Evolutionary conservation across 108 stramenopile species (phyloP), one percentile per base, ranked within the genome.

Genomic region (Aurantiochytrium sp.): DNA sequence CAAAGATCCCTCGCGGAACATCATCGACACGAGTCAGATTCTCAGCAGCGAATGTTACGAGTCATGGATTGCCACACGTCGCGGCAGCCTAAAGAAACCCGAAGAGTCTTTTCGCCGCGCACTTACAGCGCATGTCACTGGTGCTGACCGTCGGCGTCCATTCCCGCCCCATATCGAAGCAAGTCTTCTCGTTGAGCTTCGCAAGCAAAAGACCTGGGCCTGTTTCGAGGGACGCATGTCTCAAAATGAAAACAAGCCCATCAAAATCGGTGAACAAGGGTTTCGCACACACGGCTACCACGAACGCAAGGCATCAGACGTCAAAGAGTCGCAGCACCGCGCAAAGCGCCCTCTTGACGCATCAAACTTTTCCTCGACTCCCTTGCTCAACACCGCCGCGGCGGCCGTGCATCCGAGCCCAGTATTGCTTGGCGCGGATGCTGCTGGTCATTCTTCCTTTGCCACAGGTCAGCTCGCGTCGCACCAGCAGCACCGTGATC

Each of bases 21-120:
- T 83, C 25, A 53, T 83, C 28, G 76, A 83, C 12, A 83, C 76
- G 25, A 83, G 51, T 18, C 49, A 83, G 25, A 83, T 83, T 2
- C 51, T 83, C 3, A 53, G 49, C 76, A 47, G 76, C n/a, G 76
- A 83, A 23, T 83, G 76, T 23, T 83, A 83, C 76, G 76, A 83
- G 28, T 21, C 76, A 0, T 83, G 76, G 76, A 83, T 83, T 23
- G 51, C 45, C 25, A 83, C 76, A 6, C 76, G 76, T 6, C 76
- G 76, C 5, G 51, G 51, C 51, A 25, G 23, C 6, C 4, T 83
- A 1, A 83, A 83, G 49, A 83, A 83, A 45, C 76, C 76, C 18
- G 76, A 83, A 45, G 76, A 83, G 51, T 83, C 76, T 1, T 83
- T 83, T 53, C 76, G 76, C 49, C 76, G 76, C 16, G 76, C 76